A percentile compares a stretch with the other conserved stretches of the same genome.
Conservation (phyloP, 805 yeast genomes). For the Grigorovia jiainica region DNA sequence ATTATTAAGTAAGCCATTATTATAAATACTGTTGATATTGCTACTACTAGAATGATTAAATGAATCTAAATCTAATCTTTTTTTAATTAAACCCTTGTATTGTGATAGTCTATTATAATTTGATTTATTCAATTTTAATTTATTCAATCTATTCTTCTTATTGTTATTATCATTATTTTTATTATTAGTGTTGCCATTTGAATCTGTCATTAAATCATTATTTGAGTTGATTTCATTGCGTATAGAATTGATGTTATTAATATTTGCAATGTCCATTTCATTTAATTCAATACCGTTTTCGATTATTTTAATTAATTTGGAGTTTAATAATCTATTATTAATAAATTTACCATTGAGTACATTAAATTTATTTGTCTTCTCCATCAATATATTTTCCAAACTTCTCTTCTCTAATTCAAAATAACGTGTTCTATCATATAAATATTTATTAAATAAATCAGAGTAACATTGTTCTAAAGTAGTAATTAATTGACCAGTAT, state of each 20-base stretch:
- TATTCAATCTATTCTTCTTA: not conserved
- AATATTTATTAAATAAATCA: conserved; percentile 65
- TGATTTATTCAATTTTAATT: conserved; percentile 1
- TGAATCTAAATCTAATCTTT: conserved; percentile 31
- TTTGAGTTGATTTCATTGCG: not conserved
- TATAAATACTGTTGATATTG: not conserved
- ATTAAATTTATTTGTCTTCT: conserved; percentile 27
- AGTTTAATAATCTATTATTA: conserved; percentile 17
- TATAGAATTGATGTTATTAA: not conserved
- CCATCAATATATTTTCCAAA: conserved; percentile 36
- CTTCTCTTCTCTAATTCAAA: conserved; percentile 63
- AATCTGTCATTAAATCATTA: not conserved
- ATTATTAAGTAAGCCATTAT: not conserved
- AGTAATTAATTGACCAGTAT: conserved; percentile 18
- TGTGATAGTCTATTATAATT: conserved; percentile 37
- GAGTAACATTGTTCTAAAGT: conserved; percentile 62
- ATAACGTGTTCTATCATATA: conserved; percentile 53
- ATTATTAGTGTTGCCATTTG: not conserved
- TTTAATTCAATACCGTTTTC: conserved; percentile 8
- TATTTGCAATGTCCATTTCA: not conserved
- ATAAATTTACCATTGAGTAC: conserved; percentile 26
- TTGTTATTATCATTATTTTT: not conserved
- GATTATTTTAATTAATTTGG: conserved; percentile 24
- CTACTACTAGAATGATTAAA: not conserved
- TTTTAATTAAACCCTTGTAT: conserved; percentile 48